Evolutionary conservation across 2,329 filamentous ascomycete genomes (phyloP).

Genomic region (Monilinia laxa): DNA sequence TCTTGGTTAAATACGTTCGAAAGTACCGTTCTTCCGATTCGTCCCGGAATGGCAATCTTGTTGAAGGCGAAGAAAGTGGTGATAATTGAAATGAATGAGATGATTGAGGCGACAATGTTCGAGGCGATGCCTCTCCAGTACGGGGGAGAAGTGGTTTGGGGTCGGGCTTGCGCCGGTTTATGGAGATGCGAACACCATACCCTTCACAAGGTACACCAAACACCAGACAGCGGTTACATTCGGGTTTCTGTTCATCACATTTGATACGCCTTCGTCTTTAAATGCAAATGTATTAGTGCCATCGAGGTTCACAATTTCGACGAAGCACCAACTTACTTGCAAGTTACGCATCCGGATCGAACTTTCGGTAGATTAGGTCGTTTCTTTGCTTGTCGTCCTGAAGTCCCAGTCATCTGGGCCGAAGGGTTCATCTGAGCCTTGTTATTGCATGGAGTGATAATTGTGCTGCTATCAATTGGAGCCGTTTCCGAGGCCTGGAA

Average conservation of each 20-base stretch:
- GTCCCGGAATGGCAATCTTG: constrained; percentile 33
- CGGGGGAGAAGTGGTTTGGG: constrained; percentile 6
- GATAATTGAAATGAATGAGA: not conserved
- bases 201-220: constrained; percentile 22
- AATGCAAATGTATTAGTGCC: constrained; percentile 7
- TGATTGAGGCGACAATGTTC: not conserved
- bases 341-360: constrained; percentile 22
- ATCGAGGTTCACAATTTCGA: not conserved
- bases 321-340: constrained; percentile 23
- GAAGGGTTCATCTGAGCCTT: not conserved
- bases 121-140: not conserved
- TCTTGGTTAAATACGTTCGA: constrained; percentile 17
- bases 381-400: constrained; percentile 13
- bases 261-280: constrained; percentile 21
- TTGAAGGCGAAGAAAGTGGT: constrained; percentile 8
- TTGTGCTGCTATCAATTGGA: constrained; percentile 6
- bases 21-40: constrained; percentile 45
- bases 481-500: not conserved
- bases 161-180: constrained; percentile 4
- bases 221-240: constrained; percentile 14
- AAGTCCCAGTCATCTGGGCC: not conserved
- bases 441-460: not conserved
- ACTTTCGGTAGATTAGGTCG: constrained; percentile 19
- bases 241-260: constrained; percentile 22
- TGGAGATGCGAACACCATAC: constrained; percentile 12